A percentile compares a stretch with the other conserved stretches of the same genome.
phyloP scores from a whole-genome alignment of 2,329 filamentous ascomycete species.

The Colletotrichum musicola region DNA sequence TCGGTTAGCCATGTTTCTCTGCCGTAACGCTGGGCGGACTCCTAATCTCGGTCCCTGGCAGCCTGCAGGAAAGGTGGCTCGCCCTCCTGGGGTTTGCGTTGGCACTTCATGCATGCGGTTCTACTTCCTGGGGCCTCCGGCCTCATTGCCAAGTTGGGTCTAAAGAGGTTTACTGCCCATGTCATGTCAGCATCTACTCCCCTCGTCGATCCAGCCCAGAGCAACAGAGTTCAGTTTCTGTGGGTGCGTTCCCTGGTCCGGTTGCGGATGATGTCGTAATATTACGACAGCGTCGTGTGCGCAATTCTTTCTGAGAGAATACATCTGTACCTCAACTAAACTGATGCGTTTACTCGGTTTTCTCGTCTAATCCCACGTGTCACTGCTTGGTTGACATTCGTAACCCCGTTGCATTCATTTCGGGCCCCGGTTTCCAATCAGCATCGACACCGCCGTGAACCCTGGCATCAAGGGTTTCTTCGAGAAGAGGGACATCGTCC shows the following conservation, averaged over 20 bases:
- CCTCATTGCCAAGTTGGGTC: background rate
- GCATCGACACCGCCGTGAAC: background rate
- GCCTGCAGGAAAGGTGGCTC: background rate
- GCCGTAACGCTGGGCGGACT: slow-evolving; percentile 7
- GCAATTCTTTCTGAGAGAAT: background rate
- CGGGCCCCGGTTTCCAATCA: background rate
- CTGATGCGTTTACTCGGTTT: background rate
- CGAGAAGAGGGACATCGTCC: background rate
- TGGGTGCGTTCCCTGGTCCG: background rate
- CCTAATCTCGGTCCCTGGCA: slow-evolving; percentile 16
- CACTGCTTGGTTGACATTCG: slow-evolving; percentile 10
- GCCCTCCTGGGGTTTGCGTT: background rate
- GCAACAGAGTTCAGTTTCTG: background rate
- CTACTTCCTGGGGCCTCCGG: background rate
- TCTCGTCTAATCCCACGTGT: slow-evolving; percentile 3
- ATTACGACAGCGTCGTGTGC: background rate
- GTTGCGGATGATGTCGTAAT: background rate
- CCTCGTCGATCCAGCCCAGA: background rate
- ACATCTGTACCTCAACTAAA: background rate
- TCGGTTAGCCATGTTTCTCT: background rate
- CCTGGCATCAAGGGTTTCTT: background rate
- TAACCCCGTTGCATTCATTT: slow-evolving; percentile 16
- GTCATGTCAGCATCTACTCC: slow-evolving; percentile 1
- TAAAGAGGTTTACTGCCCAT: slow-evolving; percentile 6
- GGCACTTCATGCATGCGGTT: slow-evolving; percentile 1